These are phyloP conservation scores for Barnettozyma populi DNA, from an alignment of 805 yeast genomes.

Conservation along the genomic window DNA sequence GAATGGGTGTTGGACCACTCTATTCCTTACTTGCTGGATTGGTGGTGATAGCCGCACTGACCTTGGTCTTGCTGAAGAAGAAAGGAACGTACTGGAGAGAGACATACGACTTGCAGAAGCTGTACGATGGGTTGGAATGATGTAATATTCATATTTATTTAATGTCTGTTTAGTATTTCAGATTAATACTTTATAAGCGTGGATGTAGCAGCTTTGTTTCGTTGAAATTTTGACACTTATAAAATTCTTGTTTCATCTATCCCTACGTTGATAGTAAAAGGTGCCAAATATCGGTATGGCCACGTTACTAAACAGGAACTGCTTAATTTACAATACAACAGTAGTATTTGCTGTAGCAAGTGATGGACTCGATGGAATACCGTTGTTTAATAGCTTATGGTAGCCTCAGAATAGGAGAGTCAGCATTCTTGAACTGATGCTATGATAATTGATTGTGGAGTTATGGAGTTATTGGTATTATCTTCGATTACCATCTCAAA, in stretches of 20 bases:
- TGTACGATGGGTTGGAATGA: slow-evolving; percentile 42
- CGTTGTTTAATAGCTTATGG: too few relatives aligned
- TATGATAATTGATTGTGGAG: too few relatives aligned
- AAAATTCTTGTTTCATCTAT: neutral
- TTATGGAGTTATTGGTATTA: too few relatives aligned
- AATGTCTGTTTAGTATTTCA: neutral
- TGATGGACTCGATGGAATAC: too few relatives aligned
- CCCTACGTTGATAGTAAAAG: too few relatives aligned
- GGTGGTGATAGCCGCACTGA: slow-evolving; percentile 37
- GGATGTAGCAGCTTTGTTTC: neutral
- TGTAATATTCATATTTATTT: neutral
- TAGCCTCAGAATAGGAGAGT: too few relatives aligned
- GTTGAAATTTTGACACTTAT: neutral
- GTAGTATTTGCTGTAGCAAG: too few relatives aligned
- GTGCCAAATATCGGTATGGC: neutral
- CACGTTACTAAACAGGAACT: too few relatives aligned
- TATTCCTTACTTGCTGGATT: slow-evolving; percentile 62
- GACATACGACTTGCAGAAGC: slow-evolving; percentile 48
- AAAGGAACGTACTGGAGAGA: slow-evolving; percentile 62
- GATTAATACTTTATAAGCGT: neutral
- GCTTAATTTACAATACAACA: too few relatives aligned
- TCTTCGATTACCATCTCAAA: too few relatives aligned
- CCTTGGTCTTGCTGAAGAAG: slow-evolving; percentile 43
- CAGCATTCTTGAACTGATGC: too few relatives aligned
- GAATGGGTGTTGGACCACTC: slow-evolving; percentile 67